phyloP scores from a whole-genome alignment of 176 grass and related monocot species.

The Musa troglodytarum region DNA sequence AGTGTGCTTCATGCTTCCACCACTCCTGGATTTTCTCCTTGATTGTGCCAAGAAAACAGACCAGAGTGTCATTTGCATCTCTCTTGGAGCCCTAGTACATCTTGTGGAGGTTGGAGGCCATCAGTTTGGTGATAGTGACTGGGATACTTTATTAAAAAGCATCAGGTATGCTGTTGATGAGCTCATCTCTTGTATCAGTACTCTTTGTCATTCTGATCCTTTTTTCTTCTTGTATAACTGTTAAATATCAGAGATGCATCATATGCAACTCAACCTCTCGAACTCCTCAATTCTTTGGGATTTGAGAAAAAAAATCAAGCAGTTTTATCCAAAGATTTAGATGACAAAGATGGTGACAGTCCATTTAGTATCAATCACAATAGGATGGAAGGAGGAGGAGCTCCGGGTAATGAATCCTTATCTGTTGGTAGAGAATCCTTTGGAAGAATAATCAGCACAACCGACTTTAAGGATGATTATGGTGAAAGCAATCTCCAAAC shows the following conservation, averaged over 20 bases:
- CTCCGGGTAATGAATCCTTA: conserved; percentile 8
- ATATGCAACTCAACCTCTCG: conserved; percentile 91
- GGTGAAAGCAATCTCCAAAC: conserved; percentile 46
- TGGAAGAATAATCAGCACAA: conserved; percentile 5
- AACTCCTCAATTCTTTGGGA: conserved; percentile 93
- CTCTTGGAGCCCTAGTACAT: conserved; percentile 95
- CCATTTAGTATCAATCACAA: conserved; percentile 30
- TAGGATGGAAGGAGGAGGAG: conserved; percentile 28
- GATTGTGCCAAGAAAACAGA: conserved; percentile 99
- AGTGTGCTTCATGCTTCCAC: conserved; percentile 99
- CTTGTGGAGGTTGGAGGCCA: conserved; percentile 95
- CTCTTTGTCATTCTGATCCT: background rate
- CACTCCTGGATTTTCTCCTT: conserved; percentile 79
- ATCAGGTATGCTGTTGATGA: conserved; percentile 48
- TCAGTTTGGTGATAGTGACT: conserved; percentile 84
- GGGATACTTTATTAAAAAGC: conserved; percentile 97
- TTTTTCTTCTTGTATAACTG: conserved; percentile 16
- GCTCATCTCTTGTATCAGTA: background rate
- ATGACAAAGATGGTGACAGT: conserved; percentile 21
- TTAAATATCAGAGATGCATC: conserved; percentile 77
- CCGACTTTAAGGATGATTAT: conserved; percentile 16
- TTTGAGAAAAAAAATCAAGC: conserved; percentile 71
- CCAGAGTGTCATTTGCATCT: conserved; percentile 94
- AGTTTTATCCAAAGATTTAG: conserved; percentile 38
- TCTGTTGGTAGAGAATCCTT: conserved; percentile 34